These are phyloP conservation scores for Cenococcum geophilum DNA, from an alignment of 495 filamentous ascomycete species.

Conservation along the genomic window DNA sequence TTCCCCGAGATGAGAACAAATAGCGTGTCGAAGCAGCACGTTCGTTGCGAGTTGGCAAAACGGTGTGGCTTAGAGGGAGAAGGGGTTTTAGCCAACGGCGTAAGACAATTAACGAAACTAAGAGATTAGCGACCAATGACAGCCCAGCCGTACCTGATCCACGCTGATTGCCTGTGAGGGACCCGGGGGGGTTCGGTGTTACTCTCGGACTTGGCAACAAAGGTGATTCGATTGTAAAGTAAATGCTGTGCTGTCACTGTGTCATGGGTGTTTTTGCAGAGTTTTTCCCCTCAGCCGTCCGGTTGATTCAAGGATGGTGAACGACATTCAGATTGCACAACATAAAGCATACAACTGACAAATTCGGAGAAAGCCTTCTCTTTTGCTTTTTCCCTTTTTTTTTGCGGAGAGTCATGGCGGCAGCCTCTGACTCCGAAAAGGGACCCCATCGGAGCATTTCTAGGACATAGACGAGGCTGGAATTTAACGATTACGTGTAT, in stretches of 20 bases:
- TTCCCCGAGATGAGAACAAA: constrained; percentile 14
- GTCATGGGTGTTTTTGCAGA: neutral
- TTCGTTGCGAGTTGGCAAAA: constrained; percentile 18
- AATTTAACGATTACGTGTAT: constrained; percentile 10
- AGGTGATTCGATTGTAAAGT: neutral
- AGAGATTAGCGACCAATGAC: constrained; percentile 20
- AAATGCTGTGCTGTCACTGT: neutral
- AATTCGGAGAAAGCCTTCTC: no score
- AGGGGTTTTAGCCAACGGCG: constrained; percentile 13
- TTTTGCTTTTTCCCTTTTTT: no score
- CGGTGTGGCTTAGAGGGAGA: constrained; percentile 20
- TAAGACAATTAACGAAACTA: neutral
- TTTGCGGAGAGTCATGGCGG: no score
- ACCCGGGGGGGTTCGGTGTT: no score
- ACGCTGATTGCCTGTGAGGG: neutral
- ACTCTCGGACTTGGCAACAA: neutral
- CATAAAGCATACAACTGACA: no score
- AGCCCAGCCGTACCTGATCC: constrained; percentile 21
- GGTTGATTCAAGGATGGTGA: no score
- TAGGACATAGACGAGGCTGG: constrained; percentile 19
- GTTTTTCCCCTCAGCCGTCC: neutral
- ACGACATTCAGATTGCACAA: no score
- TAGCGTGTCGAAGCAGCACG: constrained; percentile 9
- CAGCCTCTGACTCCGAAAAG: no score
- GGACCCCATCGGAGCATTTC: no score